Conservation (phyloP, 208 protist species). For the Acanthamoeba castellanii region DNA sequence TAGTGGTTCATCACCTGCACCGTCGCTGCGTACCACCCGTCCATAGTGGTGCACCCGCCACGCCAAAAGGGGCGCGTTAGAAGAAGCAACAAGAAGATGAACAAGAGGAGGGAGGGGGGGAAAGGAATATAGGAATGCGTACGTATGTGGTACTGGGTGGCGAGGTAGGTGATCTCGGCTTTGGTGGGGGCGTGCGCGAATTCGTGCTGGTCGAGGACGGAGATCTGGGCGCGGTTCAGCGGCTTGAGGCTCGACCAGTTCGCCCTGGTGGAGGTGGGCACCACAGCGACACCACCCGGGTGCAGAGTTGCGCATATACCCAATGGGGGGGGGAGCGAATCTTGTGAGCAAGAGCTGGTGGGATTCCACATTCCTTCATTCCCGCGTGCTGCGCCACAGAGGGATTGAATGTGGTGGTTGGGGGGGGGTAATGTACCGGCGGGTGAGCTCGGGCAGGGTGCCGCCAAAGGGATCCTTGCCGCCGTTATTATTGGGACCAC, state of each 20-base stretch:
- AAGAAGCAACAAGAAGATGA: background rate
- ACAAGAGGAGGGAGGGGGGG: too few species aligned
- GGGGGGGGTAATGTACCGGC: background rate
- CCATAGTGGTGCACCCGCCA: too few species aligned
- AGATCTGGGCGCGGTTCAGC: background rate
- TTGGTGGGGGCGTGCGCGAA: background rate
- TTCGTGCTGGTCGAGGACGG: background rate
- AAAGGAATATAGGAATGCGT: background rate
- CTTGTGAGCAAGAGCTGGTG: too few species aligned
- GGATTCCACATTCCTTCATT: too few species aligned
- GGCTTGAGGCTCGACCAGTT: constrained; percentile 24
- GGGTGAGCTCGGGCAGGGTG: background rate
- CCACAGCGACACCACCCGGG: background rate
- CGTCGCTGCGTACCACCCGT: background rate
- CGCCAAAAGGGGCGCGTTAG: too few species aligned
- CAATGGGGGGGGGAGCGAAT: too few species aligned
- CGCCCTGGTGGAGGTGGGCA: background rate
- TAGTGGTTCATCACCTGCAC: constrained; percentile 41
- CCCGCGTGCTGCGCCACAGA: too few species aligned
- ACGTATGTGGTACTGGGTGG: constrained; percentile 1
- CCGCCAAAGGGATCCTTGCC: constrained; percentile 2
- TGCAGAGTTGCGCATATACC: too few species aligned
- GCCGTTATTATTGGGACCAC: too few species aligned
- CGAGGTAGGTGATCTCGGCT: constrained; percentile 23
- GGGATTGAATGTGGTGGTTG: too few species aligned